Evolutionary conservation across 2,329 filamentous ascomycete species (phyloP).

Genomic region (Furcasterigmium furcatum): DNA sequence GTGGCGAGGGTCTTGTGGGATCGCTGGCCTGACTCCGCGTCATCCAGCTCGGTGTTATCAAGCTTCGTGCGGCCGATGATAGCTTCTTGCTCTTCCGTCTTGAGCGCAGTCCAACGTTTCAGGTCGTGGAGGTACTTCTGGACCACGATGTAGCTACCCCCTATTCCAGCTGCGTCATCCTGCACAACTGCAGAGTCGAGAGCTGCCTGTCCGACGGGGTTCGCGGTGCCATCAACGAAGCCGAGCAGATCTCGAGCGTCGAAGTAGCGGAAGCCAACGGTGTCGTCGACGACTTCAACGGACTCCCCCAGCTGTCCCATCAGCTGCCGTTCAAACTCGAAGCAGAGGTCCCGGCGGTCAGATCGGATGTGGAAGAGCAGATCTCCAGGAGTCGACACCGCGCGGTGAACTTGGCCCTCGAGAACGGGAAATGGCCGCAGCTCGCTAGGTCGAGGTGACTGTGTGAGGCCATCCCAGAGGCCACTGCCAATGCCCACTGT

Average conservation of each 20-base stretch:
- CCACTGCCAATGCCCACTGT: constrained; percentile 52
- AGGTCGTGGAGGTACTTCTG: constrained; percentile 58
- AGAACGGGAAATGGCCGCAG: constrained; percentile 47
- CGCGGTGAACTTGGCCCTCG: constrained; percentile 44
- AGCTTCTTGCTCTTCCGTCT: constrained; percentile 48
- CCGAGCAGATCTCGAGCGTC: constrained; percentile 56
- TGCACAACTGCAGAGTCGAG: constrained; percentile 35
- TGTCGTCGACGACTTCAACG: constrained; percentile 47
- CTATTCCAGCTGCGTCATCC: constrained; percentile 30
- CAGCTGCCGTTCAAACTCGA: constrained; percentile 56
- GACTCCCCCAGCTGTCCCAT: constrained; percentile 43
- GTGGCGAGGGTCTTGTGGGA: constrained; percentile 54
- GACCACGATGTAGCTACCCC: constrained; percentile 56
- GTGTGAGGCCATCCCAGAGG: constrained; percentile 45
- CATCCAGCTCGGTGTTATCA: constrained; percentile 55
- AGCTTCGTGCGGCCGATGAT: constrained; percentile 56
- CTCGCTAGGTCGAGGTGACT: constrained; percentile 42
- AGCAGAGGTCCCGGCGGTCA: constrained; percentile 52
- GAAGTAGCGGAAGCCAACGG: constrained; percentile 56
- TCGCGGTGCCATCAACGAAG: constrained; percentile 59
- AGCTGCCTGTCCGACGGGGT: constrained; percentile 45
- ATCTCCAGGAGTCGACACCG: constrained; percentile 53
- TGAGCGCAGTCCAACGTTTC: constrained; percentile 38
- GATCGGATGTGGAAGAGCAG: constrained; percentile 57
- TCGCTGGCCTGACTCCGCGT: constrained; percentile 41